Evolutionary conservation across 495 filamentous ascomycete species (phyloP).

Genomic region (Aspergillus mulundensis): DNA sequence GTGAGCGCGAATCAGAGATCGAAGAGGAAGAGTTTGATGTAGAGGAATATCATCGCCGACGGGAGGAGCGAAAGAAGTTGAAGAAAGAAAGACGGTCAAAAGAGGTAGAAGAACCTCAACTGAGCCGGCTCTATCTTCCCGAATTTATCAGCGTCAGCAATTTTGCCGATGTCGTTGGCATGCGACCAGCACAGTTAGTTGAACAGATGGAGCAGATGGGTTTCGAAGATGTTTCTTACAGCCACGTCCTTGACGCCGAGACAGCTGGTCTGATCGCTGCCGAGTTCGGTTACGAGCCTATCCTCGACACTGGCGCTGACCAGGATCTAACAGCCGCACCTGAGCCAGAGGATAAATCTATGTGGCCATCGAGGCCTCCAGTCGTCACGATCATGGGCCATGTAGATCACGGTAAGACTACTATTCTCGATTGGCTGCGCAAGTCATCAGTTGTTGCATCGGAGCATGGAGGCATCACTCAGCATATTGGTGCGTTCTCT

Average conservation of each 20-base stretch:
- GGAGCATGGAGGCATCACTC: conserved; percentile 96
- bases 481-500: conserved; percentile 99
- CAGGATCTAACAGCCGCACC: conserved; percentile 73
- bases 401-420: conserved; percentile 98
- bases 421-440: conserved; percentile 88
- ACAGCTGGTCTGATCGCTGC: conserved; percentile 84
- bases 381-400: conserved; percentile 99
- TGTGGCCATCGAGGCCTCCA: conserved; percentile 72
- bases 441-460: conserved; percentile 85
- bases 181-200: conserved; percentile 69
- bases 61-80: conserved; percentile 39
- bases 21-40: conserved; percentile 38
- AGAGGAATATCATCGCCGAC: conserved; percentile 28
- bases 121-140: conserved; percentile 71
- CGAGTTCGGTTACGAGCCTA: conserved; percentile 91
- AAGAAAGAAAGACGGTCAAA: conserved; percentile 45
- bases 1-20: conserved; percentile 17
- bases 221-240: conserved; percentile 74
- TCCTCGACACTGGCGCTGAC: conserved; percentile 59
- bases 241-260: conserved; percentile 84
- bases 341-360: conserved; percentile 62
- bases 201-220: conserved; percentile 66
- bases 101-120: conserved; percentile 28
- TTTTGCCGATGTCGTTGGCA: conserved; percentile 70
- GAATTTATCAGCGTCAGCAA: conserved; percentile 87